Evolutionary conservation across 192 early-diverging fungal genomes (phyloP), one percentile per base, ranked within the genome.

Genomic region (Jimgerdemannia lactiflua): DNA sequence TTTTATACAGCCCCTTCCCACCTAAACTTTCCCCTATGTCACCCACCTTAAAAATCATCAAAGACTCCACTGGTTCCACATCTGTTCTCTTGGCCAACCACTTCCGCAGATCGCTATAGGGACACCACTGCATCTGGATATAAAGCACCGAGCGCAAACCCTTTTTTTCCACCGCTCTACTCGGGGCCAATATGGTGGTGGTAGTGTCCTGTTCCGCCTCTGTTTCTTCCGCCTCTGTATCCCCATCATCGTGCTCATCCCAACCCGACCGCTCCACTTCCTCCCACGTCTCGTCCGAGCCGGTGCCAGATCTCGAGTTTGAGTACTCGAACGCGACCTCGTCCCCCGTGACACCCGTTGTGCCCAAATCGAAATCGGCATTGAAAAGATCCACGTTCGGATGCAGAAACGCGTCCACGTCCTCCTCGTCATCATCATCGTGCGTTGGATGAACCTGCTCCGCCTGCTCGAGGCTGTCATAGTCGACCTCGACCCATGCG

Each of bases 401-500:
- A 70, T 94, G 92, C 73, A 94, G 78, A 75, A 94, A 94, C 75
- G 92, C 90, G 71, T 59, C 49, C 6, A 14, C 49, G 6, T 59
- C 49, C 8, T 59, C 49, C 6, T 59, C 49, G 2, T 59, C 49
- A 6, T 59, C 49, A 0, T 59, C 49, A 59, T 14, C 6, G 49
- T 59, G 49, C 8, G 49, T 14, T 14, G 2, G 49, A 59, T 6
- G 49, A 59, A 14, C 49, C 49, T 59, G 6, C 49, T 59, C 49
- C 6, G 49, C 14, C 49, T 59, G 49, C 49, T 59, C 49, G 49
- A 59, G 49, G 14, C 49, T 59, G 14, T 59, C 49, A 14, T 59
- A 59, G 14, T 59, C 49, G 43, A 92, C 93, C 84, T 97, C 97
- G 72, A 96, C 92, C 96, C 96, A 96, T 4, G 95, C 93, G 39